Conservation (phyloP, 164 flowering plant genomes). For the Kalanchoe fedtschenkoi region DNA sequence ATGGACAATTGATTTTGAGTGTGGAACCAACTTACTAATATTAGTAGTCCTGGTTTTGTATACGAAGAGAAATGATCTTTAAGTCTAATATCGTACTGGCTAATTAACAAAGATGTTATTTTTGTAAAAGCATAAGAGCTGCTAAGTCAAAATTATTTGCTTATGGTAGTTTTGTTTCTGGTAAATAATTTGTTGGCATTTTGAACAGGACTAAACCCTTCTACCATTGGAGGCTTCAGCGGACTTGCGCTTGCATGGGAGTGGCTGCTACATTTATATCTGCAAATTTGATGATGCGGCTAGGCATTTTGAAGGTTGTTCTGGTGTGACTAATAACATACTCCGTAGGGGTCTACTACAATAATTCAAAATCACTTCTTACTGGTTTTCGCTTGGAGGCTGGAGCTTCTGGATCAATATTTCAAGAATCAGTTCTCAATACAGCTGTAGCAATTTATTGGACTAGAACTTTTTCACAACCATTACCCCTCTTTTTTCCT, state of each 20-base stretch:
- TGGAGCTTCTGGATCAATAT: conserved; percentile 81
- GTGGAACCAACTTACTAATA: too few relatives aligned
- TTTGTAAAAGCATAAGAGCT: too few relatives aligned
- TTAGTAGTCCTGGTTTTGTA: too few relatives aligned
- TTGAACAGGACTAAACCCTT: conserved; percentile 77
- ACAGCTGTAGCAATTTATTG: conserved; percentile 81
- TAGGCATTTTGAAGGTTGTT: conserved; percentile 86
- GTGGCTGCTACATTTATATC: conserved; percentile 93
- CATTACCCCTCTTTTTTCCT: conserved; percentile 72
- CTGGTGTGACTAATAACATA: background rate
- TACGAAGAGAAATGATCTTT: too few relatives aligned
- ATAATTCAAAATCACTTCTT: conserved; percentile 11
- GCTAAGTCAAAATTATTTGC: too few relatives aligned
- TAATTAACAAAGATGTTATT: too few relatives aligned
- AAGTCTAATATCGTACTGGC: too few relatives aligned
- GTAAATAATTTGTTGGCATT: background rate
- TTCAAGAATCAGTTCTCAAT: conserved; percentile 85
- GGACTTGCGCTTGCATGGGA: conserved; percentile 98
- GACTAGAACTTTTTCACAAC: conserved; percentile 68
- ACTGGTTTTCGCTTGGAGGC: conserved; percentile 44
- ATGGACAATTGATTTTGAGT: too few relatives aligned
- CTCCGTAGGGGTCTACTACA: background rate
- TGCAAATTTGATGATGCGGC: conserved; percentile 52
- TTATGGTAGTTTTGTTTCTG: background rate
- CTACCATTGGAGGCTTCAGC: conserved; percentile 84